Base-by-base conservation (phyloP, 768 basidiomycete species). In the Lactarius akahatsu region DNA sequence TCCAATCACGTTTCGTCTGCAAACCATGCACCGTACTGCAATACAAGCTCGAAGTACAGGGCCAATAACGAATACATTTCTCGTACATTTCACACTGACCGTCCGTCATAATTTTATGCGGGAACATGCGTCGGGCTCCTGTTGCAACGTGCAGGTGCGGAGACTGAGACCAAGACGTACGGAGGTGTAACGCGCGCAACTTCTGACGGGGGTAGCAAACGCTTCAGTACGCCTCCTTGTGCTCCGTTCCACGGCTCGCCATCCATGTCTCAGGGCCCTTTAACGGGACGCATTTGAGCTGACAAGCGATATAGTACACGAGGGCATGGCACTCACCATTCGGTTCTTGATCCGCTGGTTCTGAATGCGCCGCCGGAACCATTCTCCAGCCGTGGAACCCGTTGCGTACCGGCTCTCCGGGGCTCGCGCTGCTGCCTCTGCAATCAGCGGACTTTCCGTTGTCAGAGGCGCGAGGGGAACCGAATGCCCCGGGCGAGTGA, bases 401-500 rank as follows among this genome's bases (percentile, higher is more conserved):
- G 77, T 78, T 26, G 77, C 67, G 57, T 76, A 79, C 64, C 74
- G 74, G 6, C 66, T 62, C 78, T 73, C 77, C 0, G 78, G 76
- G 5, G 69, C 71, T 15, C 74, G 74, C 16, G 62, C 70, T 13
- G 76, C 76, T 8, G 81, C 78, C 4, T 80, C 78, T 0, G 83
- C 82, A 20, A 89, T 81, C 1, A 82, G 62, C 0, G 77, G 69
- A 62, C 87, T 88, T 4, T 83, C 78, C 30, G 84, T 80, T 0
- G 78, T 74, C 4, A 89, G 75, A 2, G 88, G 81, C 8, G 78
- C 80, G 10, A 90, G 81, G 1, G 80, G 62, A 43, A 82, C 76
- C 2, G 79, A 78, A 72, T 88, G 81, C 4, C 82, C 84, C 0
- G 89, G 88, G n/a, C 89, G 80, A 0, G 82, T 85, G 75, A 90